phyloP scores from a whole-genome alignment of 1,284 basidiomycete genomes.

The Ganoderma leucocontextum region DNA sequence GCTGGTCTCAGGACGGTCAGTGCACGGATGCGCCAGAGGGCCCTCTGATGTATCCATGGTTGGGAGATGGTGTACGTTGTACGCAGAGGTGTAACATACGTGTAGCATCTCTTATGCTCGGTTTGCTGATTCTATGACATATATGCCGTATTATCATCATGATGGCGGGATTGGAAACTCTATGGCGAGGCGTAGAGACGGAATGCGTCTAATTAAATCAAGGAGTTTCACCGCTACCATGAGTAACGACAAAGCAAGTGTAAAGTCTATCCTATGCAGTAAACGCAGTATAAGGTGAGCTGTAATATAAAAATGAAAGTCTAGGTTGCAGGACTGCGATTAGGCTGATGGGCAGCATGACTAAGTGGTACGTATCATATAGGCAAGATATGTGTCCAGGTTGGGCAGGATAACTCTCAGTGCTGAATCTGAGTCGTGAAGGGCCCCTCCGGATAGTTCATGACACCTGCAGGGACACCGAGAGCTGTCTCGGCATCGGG shows the following conservation, averaged over 20 bases:
- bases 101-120: background rate
- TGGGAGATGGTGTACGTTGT: conserved; percentile 10
- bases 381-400: background rate
- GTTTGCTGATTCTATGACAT: background rate
- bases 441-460: conserved; percentile 12
- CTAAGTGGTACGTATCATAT: background rate
- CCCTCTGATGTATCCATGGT: conserved; percentile 51
- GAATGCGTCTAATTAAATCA: background rate
- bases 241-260: background rate
- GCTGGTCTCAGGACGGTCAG: conserved; percentile 91
- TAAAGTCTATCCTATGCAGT: background rate
- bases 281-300: no score
- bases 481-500: conserved; percentile 22
- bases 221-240: background rate
- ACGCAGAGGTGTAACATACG: conserved; percentile 14
- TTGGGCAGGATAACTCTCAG: background rate
- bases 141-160: no score
- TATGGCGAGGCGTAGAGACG: no score
- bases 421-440: conserved; percentile 22
- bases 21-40: conserved; percentile 92
- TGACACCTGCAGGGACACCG: conserved; percentile 17
- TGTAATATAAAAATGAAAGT: background rate
- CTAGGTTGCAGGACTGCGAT: background rate
- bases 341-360: background rate
- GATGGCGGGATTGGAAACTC: no score